phyloP scores from a whole-genome alignment of 1,284 basidiomycete species.

The Irpex sp. region DNA sequence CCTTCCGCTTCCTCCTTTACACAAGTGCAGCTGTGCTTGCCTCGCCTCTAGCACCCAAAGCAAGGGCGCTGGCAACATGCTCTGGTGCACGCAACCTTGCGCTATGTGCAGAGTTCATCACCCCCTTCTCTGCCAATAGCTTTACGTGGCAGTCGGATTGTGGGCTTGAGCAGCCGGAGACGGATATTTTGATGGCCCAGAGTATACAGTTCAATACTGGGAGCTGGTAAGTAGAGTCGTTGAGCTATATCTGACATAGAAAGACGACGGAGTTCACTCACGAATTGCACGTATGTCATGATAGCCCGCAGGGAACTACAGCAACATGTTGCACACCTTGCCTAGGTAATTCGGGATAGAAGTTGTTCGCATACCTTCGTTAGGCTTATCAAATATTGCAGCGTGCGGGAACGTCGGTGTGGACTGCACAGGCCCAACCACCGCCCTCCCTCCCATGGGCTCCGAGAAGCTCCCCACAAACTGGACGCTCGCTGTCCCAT shows the following conservation, averaged over 20 bases:
- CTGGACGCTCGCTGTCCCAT: constrained; percentile 16
- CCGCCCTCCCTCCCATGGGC: neutral
- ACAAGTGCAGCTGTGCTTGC: neutral
- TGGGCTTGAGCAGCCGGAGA: constrained; percentile 3
- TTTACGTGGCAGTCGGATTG: constrained; percentile 4
- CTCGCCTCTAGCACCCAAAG: neutral
- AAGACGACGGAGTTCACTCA: neutral
- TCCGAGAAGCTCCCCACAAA: neutral
- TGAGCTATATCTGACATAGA: neutral
- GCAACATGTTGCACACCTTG: constrained; percentile 11
- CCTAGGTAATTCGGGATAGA: neutral
- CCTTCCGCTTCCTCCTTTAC: neutral
- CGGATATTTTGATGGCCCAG: constrained; percentile 8
- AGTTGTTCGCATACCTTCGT: too few relatives aligned
- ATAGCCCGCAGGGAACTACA: constrained; percentile 3
- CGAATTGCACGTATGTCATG: neutral
- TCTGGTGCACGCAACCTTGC: constrained; percentile 7
- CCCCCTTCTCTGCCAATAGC: constrained; percentile 7
- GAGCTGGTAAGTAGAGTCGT: neutral
- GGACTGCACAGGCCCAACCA: constrained; percentile 6
- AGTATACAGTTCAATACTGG: constrained; percentile 8
- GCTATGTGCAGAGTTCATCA: constrained; percentile 9
- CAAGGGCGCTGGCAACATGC: neutral
- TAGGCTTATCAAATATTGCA: neutral
- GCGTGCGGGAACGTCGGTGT: constrained; percentile 9